Evolutionary conservation across 305 asterid species (phyloP), one percentile per base, ranked within the genome.

Genomic region (Salvia sclarea): DNA sequence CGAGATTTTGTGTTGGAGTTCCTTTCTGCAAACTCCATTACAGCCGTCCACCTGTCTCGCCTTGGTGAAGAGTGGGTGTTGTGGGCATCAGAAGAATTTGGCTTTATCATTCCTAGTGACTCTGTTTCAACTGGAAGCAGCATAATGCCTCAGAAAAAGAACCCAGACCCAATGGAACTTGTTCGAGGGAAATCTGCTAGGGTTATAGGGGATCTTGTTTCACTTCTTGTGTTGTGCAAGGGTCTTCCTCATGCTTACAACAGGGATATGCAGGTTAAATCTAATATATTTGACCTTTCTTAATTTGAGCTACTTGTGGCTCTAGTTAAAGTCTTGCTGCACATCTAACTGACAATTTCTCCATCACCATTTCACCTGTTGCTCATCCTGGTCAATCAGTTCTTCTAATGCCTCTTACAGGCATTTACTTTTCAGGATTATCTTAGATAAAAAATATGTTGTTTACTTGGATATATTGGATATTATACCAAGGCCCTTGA

Each of bases 11-110:
- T 94, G 60, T 68, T 94, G 86, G 99, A 91, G 84, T 73, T 94
- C 30, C 97, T 94, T 54, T 83, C 96, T 49, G 93, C 93, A 1
- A 87, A 89, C 80, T 85, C 97, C 70, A 91, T 94, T 69, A 81
- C 83, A 20, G 97, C 97, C 37, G 75, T 85, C 71, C 96, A 94
- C 82, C 96, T 94, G 65, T 94, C 99, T 69, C 95, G 96, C 54
- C 97, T 94, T 50, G 99, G 97, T 47, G 99, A 94, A 86, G 99
- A 94, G 80, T 94, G 97, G 99, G 96, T 94, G 60, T 70, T 94
- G 75, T 94, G 96, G 99, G 99, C 99, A 25, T 91, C 97, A n/a
- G 99, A 94, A 71, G 99, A 94, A 79, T 91, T 91, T 75, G 99
- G 97, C 41, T 94, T 91, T 64, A 71, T 94, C 69, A 91, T 78